Conservation (phyloP, 345 rosid genomes). For the Gossypium thurberi region DNA sequence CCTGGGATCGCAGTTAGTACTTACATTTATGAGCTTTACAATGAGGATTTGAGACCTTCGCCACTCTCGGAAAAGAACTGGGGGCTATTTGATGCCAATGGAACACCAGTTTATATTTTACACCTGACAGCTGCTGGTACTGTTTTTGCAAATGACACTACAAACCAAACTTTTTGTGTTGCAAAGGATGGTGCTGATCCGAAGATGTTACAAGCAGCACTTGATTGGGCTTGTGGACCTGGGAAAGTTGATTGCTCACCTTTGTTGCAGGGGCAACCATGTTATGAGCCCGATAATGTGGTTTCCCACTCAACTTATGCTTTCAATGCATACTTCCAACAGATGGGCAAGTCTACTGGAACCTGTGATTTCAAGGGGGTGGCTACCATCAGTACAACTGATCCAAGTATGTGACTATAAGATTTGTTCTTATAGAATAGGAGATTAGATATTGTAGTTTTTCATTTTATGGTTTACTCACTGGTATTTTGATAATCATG, state of each 20-base stretch:
- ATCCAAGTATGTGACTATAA: constrained; percentile 62
- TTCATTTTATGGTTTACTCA: neutral
- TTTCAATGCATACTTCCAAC: constrained; percentile 84
- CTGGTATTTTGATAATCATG: neutral
- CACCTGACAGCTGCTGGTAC: constrained; percentile 84
- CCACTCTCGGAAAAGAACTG: constrained; percentile 78
- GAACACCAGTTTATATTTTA: constrained; percentile 58
- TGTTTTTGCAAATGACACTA: constrained; percentile 83
- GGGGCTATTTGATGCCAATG: constrained; percentile 79
- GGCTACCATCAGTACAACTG: constrained; percentile 73
- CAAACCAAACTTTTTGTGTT: constrained; percentile 87
- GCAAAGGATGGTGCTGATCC: constrained; percentile 63
- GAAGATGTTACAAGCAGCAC: constrained; percentile 93
- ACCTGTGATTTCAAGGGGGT: constrained; percentile 96
- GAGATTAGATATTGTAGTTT: neutral
- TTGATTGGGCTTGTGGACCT: constrained; percentile 99
- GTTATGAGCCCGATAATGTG: constrained; percentile 82
- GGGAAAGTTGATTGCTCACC: constrained; percentile 88
- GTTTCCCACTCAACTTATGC: constrained; percentile 76
- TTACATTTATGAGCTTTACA: constrained; percentile 91
- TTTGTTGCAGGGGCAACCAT: constrained; percentile 70
- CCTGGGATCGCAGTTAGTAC: constrained; percentile 67
- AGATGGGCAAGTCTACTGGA: constrained; percentile 63
- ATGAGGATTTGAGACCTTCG: constrained; percentile 76
- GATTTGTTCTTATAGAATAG: neutral